phyloP scores from a whole-genome alignment of 106 monocot species.

The Dactylorhiza incarnata region DNA sequence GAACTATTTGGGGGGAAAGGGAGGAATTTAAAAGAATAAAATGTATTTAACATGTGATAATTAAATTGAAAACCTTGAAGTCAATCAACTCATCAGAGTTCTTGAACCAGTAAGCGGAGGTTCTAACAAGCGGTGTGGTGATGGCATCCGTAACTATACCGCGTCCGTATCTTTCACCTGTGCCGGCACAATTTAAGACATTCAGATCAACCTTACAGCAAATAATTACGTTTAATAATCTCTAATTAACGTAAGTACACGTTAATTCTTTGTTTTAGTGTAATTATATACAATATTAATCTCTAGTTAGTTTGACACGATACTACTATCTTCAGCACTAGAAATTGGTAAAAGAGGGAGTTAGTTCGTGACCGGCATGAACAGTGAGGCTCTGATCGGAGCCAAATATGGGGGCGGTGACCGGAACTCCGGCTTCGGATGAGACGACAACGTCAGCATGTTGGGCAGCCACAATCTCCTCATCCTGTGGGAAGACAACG shows the following conservation, averaged over 20 bases:
- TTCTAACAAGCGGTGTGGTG: constrained; percentile 86
- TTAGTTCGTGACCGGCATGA: constrained; percentile 58
- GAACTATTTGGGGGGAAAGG: not conserved
- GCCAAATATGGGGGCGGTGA: constrained; percentile 18
- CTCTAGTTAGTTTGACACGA: too few relatives aligned
- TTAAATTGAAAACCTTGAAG: constrained; percentile 53
- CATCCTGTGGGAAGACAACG: constrained; percentile 8
- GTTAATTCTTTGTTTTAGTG: too few relatives aligned
- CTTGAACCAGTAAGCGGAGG: constrained; percentile 93
- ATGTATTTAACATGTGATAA: not conserved
- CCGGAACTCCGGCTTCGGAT: not conserved
- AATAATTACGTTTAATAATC: too few relatives aligned
- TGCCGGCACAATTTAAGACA: not conserved
- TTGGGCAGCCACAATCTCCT: not conserved
- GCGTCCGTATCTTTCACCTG: constrained; percentile 90
- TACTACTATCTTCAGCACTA: not conserved
- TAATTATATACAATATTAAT: too few relatives aligned
- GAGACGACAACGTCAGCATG: not conserved
- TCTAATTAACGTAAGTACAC: too few relatives aligned
- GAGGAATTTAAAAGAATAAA: not conserved
- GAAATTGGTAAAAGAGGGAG: not conserved
- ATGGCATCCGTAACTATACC: constrained; percentile 63
- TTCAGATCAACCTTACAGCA: not conserved
- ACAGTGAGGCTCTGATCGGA: constrained; percentile 78
- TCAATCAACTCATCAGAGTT: constrained; percentile 82